phyloP scores from a whole-genome alignment of 257 asterid species.

The Gentiana straminea region DNA sequence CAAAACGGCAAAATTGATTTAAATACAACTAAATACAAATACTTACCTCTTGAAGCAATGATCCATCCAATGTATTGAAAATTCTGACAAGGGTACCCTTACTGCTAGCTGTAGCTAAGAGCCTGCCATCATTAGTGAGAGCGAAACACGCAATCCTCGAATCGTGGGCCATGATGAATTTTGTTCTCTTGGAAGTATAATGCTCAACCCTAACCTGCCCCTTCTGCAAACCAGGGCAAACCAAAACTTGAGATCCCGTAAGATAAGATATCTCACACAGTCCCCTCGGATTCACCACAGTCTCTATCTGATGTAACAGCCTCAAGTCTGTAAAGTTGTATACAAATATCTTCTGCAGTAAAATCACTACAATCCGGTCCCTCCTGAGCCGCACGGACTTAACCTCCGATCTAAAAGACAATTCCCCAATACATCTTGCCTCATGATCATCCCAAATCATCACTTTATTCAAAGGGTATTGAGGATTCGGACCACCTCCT shows the following conservation, averaged over 20 bases:
- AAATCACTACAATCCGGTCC: constrained; percentile 62
- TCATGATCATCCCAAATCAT: constrained; percentile 94
- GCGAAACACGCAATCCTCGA: constrained; percentile 62
- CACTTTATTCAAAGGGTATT: constrained; percentile 70
- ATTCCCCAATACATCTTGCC: constrained; percentile 74
- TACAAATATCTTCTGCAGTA: constrained; percentile 70
- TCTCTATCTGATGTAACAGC: constrained; percentile 81
- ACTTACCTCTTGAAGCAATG: constrained; percentile 77
- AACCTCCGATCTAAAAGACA: constrained; percentile 79
- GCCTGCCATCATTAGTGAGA: constrained; percentile 70
- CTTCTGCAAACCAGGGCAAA: constrained; percentile 75
- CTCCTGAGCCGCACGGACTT: constrained; percentile 69
- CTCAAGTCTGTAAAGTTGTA: constrained; percentile 79
- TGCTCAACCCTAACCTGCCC: constrained; percentile 93
- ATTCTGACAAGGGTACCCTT: constrained; percentile 78
- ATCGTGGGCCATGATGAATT: constrained; percentile 69
- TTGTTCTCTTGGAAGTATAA: constrained; percentile 59
- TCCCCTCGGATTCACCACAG: constrained; percentile 70
- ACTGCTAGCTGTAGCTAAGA: constrained; percentile 80
- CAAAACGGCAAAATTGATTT: neutral
- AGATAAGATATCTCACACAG: constrained; percentile 76
- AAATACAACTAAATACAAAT: no score
- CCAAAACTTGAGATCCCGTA: constrained; percentile 64
- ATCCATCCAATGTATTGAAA: constrained; percentile 71
- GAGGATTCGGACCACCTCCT: constrained; percentile 79